Conservation (phyloP, 164 flowering plant genomes). For the Stephania cephalantha region DNA sequence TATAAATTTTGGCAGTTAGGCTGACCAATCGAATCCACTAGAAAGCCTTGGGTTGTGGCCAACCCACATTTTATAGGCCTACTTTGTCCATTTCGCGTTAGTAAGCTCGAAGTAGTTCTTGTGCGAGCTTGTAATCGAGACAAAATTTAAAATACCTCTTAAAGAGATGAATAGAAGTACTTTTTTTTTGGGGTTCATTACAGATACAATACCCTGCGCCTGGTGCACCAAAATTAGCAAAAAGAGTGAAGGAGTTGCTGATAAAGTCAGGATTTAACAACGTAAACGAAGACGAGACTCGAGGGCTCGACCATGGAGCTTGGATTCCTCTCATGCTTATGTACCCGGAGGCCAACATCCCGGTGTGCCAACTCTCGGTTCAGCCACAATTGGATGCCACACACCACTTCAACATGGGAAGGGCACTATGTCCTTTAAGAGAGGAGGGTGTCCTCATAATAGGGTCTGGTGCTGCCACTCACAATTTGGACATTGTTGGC, state of each 20-base stretch:
- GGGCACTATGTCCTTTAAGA: constrained; percentile 67
- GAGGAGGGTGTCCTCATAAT: constrained; percentile 78
- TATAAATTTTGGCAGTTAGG: too few relatives aligned
- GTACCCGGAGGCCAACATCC: constrained; percentile 83
- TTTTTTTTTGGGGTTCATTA: constrained; percentile 12
- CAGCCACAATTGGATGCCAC: constrained; percentile 44
- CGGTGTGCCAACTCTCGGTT: constrained; percentile 74
- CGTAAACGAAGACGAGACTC: constrained; percentile 46
- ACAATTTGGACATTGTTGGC: constrained; percentile 42
- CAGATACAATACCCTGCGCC: constrained; percentile 85
- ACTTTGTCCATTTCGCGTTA: too few relatives aligned
- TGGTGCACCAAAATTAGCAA: constrained; percentile 64
- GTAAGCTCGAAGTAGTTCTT: too few relatives aligned
- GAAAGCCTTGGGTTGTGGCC: too few relatives aligned
- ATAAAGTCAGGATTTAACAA: constrained; percentile 41
- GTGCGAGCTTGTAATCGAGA: too few relatives aligned
- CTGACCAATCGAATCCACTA: too few relatives aligned
- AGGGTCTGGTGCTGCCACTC: constrained; percentile 82
- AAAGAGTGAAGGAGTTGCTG: constrained; percentile 56
- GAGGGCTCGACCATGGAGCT: constrained; percentile 90
- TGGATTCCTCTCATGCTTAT: constrained; percentile 89
- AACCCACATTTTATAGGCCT: too few relatives aligned
- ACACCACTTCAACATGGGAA: constrained; percentile 75
- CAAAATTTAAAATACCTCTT: too few relatives aligned
- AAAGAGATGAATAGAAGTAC: too few relatives aligned